Conservation (phyloP, 202 grass and related monocot genomes). For the Schoenoplectus triqueter region DNA sequence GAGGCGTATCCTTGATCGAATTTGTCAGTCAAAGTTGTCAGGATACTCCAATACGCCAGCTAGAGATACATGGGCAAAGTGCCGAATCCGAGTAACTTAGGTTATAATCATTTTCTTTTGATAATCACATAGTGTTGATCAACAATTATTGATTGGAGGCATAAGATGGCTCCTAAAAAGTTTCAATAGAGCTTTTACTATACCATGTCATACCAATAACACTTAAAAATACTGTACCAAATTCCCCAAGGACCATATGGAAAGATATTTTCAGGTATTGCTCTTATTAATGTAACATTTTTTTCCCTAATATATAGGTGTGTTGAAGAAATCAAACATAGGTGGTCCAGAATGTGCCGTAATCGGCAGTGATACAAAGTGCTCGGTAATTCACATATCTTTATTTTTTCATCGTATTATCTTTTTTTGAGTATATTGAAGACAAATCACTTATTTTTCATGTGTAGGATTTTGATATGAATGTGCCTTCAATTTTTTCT, state of each 20-base stretch:
- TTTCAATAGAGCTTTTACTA: slow-evolving; percentile 8
- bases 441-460: slow-evolving; percentile 35
- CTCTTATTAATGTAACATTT: slow-evolving; percentile 29
- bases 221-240: no score
- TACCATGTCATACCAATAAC: not conserved
- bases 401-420: slow-evolving; percentile 28
- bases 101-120: not conserved
- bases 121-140: slow-evolving; percentile 24
- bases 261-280: slow-evolving; percentile 29
- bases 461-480: slow-evolving; percentile 56
- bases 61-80: no score
- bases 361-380: slow-evolving; percentile 43
- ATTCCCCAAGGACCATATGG: not conserved
- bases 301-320: slow-evolving; percentile 49
- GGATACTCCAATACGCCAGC: no score
- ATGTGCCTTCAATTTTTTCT: slow-evolving; percentile 40
- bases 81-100: not conserved
- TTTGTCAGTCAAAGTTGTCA: no score
- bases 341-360: slow-evolving; percentile 44
- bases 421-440: slow-evolving; percentile 32
- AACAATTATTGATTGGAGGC: not conserved
- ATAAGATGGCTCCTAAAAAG: slow-evolving; percentile 25
- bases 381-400: slow-evolving; percentile 47
- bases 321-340: slow-evolving; percentile 70
- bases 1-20: no score